Base-by-base conservation (phyloP, 2,329 filamentous ascomycete genomes). In the Aspergillus hortae region DNA sequence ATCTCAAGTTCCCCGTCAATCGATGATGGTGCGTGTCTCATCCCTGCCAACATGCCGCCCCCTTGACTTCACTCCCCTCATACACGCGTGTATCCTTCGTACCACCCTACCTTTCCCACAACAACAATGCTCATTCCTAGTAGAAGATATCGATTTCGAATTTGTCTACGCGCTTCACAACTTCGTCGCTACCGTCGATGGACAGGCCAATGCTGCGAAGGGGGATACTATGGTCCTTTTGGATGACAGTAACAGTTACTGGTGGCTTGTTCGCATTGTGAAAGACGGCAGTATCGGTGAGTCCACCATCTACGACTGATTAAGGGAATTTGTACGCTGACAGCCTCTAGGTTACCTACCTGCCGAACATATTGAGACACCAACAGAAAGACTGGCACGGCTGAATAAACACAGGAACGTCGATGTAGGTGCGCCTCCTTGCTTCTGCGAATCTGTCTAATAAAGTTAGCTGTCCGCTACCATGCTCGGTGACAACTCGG, bases 141-240 rank as follows among this genome's bases (percentile, higher is more conserved):
- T 79, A 97, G 94, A 99, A 83, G 94, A 99, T 67, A 99, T 99
- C 74, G 94, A 99, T 80, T 97, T 99, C 78, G 92, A 97, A 71
- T 97, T 97, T 75, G 94, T 99, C 55, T 99, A 99, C 76, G 94
- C 94, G 25, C 80, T 99, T 53, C 94, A 97, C 71, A 99, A 92
- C 2, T 99, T 99, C 67, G 89, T 96, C 59, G 94, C 94, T 25
- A 97, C 94, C 0, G 94, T 99, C 45, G 94, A 99, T 74, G 94
- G 94, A 25, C 94, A 99, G 74, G 94, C 94, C 56, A 99, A 97
- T 77, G 94, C 94, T 53, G 95, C 90, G 32, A 99, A 99, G 74
- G 94, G 94, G 47, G 94, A 99, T 67, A 97, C 92, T 12, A 99
- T 99, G 94, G 92, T 97, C 49, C 79, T 99, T 58, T 82, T 99